Conservation (phyloP, 2,329 filamentous ascomycete species). For the Aspergillus sp. region DNA sequence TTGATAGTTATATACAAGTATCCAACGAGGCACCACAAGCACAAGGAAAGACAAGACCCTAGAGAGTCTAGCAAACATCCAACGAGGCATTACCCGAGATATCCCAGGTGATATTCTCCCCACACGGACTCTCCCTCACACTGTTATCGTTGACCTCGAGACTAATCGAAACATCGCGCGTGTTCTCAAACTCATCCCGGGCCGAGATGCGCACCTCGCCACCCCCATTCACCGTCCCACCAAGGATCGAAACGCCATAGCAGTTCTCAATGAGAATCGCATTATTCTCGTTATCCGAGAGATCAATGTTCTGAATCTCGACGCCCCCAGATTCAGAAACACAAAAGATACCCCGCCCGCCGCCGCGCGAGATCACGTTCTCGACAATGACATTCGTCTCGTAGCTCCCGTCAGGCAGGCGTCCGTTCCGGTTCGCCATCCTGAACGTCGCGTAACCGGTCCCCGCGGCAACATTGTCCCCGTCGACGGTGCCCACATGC, state of each 20-base stretch:
- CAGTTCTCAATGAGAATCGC: slow-evolving; percentile 22
- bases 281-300: slow-evolving; percentile 17
- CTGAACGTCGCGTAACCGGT: slow-evolving; percentile 19
- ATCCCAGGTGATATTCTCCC: slow-evolving; percentile 19
- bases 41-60: too few species aligned
- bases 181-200: slow-evolving; percentile 17
- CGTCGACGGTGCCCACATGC: slow-evolving; percentile 15
- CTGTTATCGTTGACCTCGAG: slow-evolving; percentile 14
- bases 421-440: slow-evolving; percentile 18
- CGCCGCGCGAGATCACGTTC: slow-evolving; percentile 15
- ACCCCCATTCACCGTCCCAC: slow-evolving; percentile 15
- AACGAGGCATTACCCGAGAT: slow-evolving; percentile 16
- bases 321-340: slow-evolving; percentile 17
- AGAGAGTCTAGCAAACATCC: slow-evolving; percentile 6
- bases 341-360: slow-evolving; percentile 19
- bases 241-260: slow-evolving; percentile 17
- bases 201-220: slow-evolving; percentile 16
- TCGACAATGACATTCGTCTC: slow-evolving; percentile 18
- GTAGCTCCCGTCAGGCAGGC: slow-evolving; percentile 14
- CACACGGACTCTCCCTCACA: slow-evolving; percentile 17
- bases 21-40: too few species aligned
- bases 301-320: slow-evolving; percentile 14
- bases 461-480: slow-evolving; percentile 16
- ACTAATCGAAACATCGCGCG: slow-evolving; percentile 12
- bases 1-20: too few species aligned